Conservation (phyloP, 2,329 filamentous ascomycete species). For the Aureobasidium sp. region DNA sequence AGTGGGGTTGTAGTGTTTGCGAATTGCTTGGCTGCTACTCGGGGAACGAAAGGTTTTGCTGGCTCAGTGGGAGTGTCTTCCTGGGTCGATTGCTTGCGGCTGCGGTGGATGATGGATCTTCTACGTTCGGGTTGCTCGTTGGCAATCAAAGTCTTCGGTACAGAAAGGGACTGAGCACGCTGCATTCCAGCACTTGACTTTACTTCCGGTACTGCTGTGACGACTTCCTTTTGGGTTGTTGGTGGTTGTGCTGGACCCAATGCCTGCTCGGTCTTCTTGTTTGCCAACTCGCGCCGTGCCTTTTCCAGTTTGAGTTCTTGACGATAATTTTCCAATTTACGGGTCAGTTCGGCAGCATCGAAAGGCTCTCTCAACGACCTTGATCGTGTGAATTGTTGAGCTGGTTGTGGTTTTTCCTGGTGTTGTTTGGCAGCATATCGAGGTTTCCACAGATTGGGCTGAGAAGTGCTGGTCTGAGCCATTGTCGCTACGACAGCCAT, state of each 20-base stretch:
- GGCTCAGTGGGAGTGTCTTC: neutral
- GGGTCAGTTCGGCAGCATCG: conserved; percentile 13
- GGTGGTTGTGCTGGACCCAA: neutral
- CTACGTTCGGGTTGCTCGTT: neutral
- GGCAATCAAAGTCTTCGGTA: neutral
- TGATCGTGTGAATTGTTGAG: neutral
- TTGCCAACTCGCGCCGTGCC: conserved; percentile 6
- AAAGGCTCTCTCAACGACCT: conserved; percentile 12
- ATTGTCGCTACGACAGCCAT: conserved; percentile 8
- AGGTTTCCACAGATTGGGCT: conserved; percentile 8
- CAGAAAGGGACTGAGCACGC: neutral
- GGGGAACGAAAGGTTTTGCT: neutral
- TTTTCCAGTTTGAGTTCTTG: conserved; percentile 13
- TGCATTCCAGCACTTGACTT: neutral
- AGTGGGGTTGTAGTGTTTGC: neutral
- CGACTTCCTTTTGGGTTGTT: neutral
- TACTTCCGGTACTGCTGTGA: neutral
- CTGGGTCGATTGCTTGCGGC: neutral
- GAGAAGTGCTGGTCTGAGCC: conserved; percentile 7
- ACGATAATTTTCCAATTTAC: conserved; percentile 14
- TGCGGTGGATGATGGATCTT: conserved; percentile 7
- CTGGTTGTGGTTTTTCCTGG: conserved; percentile 7
- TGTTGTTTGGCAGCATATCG: conserved; percentile 6
- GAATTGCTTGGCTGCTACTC: conserved; percentile 11
- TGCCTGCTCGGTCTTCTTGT: neutral